Conservation (phyloP, 108 stramenopile genomes). For the Nitzschia putrida region DNA sequence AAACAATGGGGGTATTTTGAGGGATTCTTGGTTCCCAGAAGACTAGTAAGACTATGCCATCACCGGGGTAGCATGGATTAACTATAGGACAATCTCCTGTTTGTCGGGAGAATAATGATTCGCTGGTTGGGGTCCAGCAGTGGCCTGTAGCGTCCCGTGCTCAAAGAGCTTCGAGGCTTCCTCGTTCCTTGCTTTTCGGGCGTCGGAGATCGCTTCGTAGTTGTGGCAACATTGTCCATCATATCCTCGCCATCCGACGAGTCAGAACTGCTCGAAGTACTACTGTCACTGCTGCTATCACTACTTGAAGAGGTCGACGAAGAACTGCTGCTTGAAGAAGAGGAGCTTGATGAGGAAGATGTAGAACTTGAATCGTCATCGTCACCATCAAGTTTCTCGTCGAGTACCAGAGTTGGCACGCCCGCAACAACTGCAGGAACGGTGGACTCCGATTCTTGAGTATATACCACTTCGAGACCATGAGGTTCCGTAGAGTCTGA, state of each 20-base stretch:
- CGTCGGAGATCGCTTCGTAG: neutral
- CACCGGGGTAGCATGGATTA: neutral
- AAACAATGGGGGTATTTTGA: too few species aligned
- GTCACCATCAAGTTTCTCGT: neutral
- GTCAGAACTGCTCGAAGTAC: neutral
- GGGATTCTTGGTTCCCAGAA: too few species aligned
- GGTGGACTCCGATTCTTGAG: too few species aligned
- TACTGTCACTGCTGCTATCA: too few species aligned
- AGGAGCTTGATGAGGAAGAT: neutral
- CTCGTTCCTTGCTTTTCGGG: neutral
- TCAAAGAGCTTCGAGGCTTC: neutral
- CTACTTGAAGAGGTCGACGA: slow-evolving; percentile 7
- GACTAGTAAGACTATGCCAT: neutral
- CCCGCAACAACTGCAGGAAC: too few species aligned
- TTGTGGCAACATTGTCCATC: neutral
- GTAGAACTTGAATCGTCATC: neutral
- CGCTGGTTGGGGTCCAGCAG: slow-evolving; percentile 8
- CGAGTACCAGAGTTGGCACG: too few species aligned
- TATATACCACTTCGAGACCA: too few species aligned
- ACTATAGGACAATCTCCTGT: slow-evolving; percentile 3
- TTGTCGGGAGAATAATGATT: slow-evolving; percentile 9
- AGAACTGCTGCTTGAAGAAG: neutral
- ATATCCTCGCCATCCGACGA: neutral
- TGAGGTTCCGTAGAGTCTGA: too few species aligned
- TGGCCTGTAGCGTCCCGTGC: neutral